phyloP scores from a whole-genome alignment of 1,284 basidiomycete species.

The Apiotrichum mycotoxinovorans region DNA sequence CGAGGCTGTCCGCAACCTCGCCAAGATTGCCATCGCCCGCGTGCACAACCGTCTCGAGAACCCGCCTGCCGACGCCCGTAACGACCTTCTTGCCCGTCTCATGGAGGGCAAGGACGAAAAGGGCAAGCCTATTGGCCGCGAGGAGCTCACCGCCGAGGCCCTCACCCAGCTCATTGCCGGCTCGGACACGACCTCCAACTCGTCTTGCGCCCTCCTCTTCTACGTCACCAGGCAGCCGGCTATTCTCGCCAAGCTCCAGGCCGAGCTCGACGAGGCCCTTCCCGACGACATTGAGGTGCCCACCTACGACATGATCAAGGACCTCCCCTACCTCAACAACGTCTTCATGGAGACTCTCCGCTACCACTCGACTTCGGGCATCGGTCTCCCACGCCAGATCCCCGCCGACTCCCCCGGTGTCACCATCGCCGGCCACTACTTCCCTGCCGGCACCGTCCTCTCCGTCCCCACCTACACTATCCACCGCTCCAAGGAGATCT shows the following conservation, averaged over 20 bases:
- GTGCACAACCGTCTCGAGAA: conserved; percentile 68
- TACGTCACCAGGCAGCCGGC: conserved; percentile 67
- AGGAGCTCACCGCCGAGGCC: conserved; percentile 80
- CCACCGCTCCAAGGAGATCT: conserved; percentile 56
- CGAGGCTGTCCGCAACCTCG: conserved; percentile 66
- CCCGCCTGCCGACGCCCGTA: conserved; percentile 55
- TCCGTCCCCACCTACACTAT: conserved; percentile 38
- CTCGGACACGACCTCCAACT: conserved; percentile 60
- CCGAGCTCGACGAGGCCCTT: conserved; percentile 73
- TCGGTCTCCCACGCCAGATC: conserved; percentile 75
- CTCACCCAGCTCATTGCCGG: conserved; percentile 81
- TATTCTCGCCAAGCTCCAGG: conserved; percentile 67
- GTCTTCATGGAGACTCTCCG: conserved; percentile 79
- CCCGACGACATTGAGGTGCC: conserved; percentile 59
- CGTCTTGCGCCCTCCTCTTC: conserved; percentile 79
- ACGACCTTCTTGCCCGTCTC: conserved; percentile 75
- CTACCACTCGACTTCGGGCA: conserved; percentile 66
- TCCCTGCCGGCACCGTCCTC: conserved; percentile 18
- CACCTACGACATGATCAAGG: conserved; percentile 60
- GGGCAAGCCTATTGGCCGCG: conserved; percentile 54
- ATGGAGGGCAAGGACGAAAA: conserved; percentile 71
- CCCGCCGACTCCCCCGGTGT: conserved; percentile 47
- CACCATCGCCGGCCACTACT: conserved; percentile 20
- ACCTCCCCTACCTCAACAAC: conserved; percentile 69
- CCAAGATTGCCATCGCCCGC: conserved; percentile 76